phyloP scores from a whole-genome alignment of 139 green algal species.

The Chlorella ohadii region DNA sequence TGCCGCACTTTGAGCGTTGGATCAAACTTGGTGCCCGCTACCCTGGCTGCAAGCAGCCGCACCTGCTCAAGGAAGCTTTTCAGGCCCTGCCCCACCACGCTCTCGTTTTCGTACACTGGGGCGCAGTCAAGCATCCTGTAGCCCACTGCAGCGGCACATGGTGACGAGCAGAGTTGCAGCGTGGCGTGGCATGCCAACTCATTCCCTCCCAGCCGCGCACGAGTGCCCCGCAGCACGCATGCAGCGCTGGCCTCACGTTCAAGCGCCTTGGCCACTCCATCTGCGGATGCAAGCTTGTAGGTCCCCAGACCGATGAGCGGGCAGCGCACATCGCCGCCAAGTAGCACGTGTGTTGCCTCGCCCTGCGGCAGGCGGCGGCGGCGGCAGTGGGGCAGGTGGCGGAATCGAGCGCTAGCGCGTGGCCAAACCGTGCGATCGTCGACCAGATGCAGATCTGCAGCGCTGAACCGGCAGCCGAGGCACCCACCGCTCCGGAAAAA shows the following conservation, averaged over 20 bases:
- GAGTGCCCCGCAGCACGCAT: no score
- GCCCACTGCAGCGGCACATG: constrained; percentile 42
- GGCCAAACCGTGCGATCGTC: no score
- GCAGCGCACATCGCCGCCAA: constrained; percentile 61
- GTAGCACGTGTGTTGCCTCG: constrained; percentile 53
- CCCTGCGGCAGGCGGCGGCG: background rate
- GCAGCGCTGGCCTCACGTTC: constrained; percentile 10
- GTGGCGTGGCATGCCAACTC: no score
- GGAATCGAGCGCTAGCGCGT: no score
- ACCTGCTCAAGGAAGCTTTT: constrained; percentile 52
- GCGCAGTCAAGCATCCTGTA: constrained; percentile 88
- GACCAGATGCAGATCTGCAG: no score
- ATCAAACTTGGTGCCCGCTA: no score
- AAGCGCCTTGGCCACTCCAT: constrained; percentile 46
- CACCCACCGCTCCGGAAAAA: no score
- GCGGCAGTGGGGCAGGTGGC: no score
- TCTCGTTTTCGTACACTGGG: constrained; percentile 72
- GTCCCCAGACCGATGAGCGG: constrained; percentile 81
- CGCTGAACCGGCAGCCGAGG: no score
- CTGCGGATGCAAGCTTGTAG: constrained; percentile 57
- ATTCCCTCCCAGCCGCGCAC: no score
- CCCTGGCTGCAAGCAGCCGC: no score
- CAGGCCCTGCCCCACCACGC: constrained; percentile 72
- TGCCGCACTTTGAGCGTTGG: no score
- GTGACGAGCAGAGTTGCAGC: background rate